Evolutionary conservation across 805 yeast species (phyloP).

Genomic region (Schwanniomyces sp.): DNA sequence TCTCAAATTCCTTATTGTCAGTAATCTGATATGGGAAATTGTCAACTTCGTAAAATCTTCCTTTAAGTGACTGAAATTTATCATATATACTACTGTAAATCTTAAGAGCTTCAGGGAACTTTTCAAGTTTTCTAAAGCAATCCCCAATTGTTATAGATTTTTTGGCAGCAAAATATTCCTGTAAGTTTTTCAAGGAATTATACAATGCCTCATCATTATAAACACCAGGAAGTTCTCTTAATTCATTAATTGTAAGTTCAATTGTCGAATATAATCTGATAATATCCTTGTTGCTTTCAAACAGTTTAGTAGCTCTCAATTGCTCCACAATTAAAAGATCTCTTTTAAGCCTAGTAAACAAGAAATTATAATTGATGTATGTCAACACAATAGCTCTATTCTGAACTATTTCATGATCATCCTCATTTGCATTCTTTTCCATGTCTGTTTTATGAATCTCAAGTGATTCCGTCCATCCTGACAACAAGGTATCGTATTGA

Average conservation of each 20-base stretch:
- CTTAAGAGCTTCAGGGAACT: constrained; percentile 48
- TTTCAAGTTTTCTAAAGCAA: constrained; percentile 39
- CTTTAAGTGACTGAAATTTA: constrained; percentile 11
- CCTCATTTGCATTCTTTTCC: constrained; percentile 46
- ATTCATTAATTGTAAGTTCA: constrained; percentile 51
- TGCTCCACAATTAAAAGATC: constrained; percentile 53
- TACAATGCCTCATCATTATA: constrained; percentile 74
- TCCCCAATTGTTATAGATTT: constrained; percentile 47
- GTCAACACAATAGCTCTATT: constrained; percentile 74
- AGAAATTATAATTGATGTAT: constrained; percentile 66
- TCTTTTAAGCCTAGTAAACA: constrained; percentile 69
- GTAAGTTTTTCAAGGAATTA: constrained; percentile 52
- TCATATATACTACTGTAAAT: constrained; percentile 28
- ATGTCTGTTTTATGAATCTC: constrained; percentile 58
- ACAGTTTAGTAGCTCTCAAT: constrained; percentile 19
- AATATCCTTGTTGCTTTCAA: constrained; percentile 39
- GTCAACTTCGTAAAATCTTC: constrained; percentile 28
- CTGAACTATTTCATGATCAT: constrained; percentile 60
- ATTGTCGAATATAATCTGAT: constrained; percentile 53
- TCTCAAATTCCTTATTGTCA: constrained; percentile 27
- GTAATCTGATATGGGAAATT: constrained; percentile 45
- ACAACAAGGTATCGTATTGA: constrained; percentile 55
- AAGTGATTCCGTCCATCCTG: constrained; percentile 70
- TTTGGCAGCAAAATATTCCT: constrained; percentile 44
- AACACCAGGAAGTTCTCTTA: constrained; percentile 88